These are phyloP conservation scores for Mycena belliarum DNA, from an alignment of 768 basidiomycete species.

Conservation along the genomic window DNA sequence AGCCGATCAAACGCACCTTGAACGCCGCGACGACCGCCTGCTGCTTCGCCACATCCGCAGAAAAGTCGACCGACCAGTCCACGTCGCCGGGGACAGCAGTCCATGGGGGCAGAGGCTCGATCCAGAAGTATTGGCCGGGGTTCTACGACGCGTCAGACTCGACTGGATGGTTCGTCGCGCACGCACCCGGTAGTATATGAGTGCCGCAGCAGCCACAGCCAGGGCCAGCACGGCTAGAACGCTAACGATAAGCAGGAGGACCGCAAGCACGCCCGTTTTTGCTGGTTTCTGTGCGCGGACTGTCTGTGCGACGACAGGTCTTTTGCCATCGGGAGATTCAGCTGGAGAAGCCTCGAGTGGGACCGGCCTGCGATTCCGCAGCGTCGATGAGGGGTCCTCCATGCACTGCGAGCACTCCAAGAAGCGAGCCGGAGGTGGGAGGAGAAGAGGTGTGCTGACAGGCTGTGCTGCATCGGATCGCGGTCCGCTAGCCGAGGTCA, in stretches of 20 bases:
- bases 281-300: neutral
- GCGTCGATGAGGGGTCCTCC: constrained; percentile 2
- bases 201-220: constrained; percentile 3
- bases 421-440: too few species aligned
- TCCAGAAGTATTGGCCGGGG: constrained; percentile 11
- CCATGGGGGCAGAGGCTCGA: constrained; percentile 1
- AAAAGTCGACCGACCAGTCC: constrained; percentile 23
- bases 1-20: constrained; percentile 49
- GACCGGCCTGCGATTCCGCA: constrained; percentile 5
- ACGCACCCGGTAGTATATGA: constrained; percentile 11
- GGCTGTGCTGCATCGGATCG: too few species aligned
- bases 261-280: neutral
- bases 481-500: too few species aligned
- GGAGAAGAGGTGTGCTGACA: too few species aligned
- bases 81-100: constrained; percentile 3
- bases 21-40: constrained; percentile 78
- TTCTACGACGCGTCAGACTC: neutral
- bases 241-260: neutral
- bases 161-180: neutral
- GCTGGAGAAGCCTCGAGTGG: neutral
- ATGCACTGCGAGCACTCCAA: too few species aligned
- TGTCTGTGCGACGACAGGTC: constrained; percentile 7
- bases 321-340: neutral
- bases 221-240: neutral
- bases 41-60: constrained; percentile 61